A percentile compares a stretch with the other conserved stretches of the same genome.
phyloP scores from a whole-genome alignment of 1,139 yeast genomes.

The Eremothecium coryli region DNA sequence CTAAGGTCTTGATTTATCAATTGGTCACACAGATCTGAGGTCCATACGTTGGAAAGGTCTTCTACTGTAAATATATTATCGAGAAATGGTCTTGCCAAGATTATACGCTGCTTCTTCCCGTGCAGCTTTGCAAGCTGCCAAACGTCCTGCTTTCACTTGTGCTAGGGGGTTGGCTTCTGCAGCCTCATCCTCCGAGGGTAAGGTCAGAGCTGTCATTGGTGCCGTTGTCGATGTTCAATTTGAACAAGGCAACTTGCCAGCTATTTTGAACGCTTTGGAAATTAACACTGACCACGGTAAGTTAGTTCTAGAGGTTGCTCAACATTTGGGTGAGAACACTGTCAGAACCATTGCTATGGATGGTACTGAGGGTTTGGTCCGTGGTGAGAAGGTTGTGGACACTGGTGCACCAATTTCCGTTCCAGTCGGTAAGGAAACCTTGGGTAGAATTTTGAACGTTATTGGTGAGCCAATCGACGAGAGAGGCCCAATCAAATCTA shows the following conservation, averaged over 20 bases:
- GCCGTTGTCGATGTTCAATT: conserved; percentile 99
- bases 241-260: conserved; percentile 95
- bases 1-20: not conserved
- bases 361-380: conserved; percentile 99
- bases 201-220: conserved; percentile 98
- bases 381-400: conserved; percentile 88
- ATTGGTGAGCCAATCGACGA: conserved; percentile 99
- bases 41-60: conserved; percentile 6
- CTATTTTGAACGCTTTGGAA: conserved; percentile 93
- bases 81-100: conserved; percentile 71
- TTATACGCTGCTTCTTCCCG: conserved; percentile 83
- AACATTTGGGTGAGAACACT: conserved; percentile 99
- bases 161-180: conserved; percentile 84
- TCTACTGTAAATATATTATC: conserved; percentile 1
- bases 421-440: conserved; percentile 98
- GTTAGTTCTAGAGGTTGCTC: conserved; percentile 96
- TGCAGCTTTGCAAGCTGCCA: conserved; percentile 84
- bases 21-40: not conserved
- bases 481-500: conserved; percentile 94
- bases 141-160: conserved; percentile 63
- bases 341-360: conserved; percentile 99
- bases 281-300: conserved; percentile 60
- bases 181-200: conserved; percentile 73
- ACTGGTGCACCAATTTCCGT: conserved; percentile 98
- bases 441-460: conserved; percentile 98